phyloP scores from a whole-genome alignment of 1,139 yeast genomes.

The Taphrina deformans region DNA sequence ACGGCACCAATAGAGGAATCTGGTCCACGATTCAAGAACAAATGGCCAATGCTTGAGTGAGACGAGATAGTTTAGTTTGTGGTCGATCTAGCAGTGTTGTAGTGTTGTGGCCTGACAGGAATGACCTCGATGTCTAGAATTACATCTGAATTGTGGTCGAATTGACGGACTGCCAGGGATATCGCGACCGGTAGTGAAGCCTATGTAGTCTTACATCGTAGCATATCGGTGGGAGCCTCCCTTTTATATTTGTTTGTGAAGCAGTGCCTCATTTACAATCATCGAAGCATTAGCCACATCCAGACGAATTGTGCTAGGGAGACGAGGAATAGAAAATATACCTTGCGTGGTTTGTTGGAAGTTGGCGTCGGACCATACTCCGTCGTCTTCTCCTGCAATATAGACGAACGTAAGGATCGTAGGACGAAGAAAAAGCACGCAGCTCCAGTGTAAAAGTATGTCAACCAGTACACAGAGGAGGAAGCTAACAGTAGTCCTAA shows the following conservation, averaged over 20 bases:
- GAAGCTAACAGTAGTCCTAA: slow-evolving; percentile 49
- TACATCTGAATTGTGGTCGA: too few species aligned
- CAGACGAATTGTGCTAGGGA: slow-evolving; percentile 73
- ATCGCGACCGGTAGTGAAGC: too few species aligned
- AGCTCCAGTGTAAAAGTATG: slow-evolving; percentile 48
- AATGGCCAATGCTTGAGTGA: background rate
- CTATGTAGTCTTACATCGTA: too few species aligned
- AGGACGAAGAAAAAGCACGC: slow-evolving; percentile 54
- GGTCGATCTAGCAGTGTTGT: too few species aligned
- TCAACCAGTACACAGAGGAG: slow-evolving; percentile 50
- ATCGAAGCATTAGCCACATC: slow-evolving; percentile 56
- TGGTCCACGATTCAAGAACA: background rate
- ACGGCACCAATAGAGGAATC: background rate
- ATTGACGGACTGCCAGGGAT: too few species aligned
- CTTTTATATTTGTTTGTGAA: too few species aligned
- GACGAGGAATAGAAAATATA: slow-evolving; percentile 81
- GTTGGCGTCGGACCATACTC: slow-evolving; percentile 61
- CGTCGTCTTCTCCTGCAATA: slow-evolving; percentile 56
- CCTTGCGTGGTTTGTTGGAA: slow-evolving; percentile 67
- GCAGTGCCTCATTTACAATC: background rate
- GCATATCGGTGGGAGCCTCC: too few species aligned
- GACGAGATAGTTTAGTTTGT: too few species aligned
- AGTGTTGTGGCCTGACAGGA: too few species aligned
- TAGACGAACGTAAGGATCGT: slow-evolving; percentile 80
- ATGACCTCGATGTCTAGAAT: too few species aligned